These are phyloP conservation scores for Apocynum venetum DNA, from an alignment of 257 asterid species.

Conservation along the genomic window DNA sequence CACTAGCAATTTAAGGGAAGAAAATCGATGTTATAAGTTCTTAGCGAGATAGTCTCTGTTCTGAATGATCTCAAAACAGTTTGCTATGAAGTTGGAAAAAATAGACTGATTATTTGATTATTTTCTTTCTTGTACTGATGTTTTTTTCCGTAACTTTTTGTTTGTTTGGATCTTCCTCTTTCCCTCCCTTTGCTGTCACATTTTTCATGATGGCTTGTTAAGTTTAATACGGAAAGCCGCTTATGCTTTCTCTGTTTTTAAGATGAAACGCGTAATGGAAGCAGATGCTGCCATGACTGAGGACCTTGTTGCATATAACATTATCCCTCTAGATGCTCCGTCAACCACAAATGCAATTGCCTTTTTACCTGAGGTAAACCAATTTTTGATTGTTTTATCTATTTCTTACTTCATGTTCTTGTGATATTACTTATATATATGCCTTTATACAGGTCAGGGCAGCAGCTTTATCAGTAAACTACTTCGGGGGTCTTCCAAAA, in stretches of 20 bases:
- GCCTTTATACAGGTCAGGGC: conserved; percentile 61
- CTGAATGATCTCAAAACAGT: neutral
- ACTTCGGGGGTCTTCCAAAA: conserved; percentile 76
- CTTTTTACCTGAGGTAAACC: conserved; percentile 71
- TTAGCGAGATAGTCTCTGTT: neutral
- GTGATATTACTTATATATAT: conserved; percentile 22
- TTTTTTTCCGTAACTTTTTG: neutral
- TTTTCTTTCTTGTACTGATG: neutral
- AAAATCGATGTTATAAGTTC: neutral
- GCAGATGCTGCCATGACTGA: conserved; percentile 98
- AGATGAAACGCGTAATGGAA: conserved; percentile 91
- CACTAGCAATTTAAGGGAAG: neutral
- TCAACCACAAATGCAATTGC: conserved; percentile 61
- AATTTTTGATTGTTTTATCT: conserved; percentile 16
- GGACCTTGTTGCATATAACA: conserved; percentile 79
- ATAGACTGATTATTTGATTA: neutral
- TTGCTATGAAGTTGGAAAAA: neutral
- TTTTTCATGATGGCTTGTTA: neutral
- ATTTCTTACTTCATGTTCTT: conserved; percentile 1
- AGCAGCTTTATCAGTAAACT: conserved; percentile 73
- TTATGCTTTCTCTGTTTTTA: conserved; percentile 30
- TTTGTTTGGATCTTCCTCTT: neutral
- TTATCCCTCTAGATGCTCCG: conserved; percentile 91
- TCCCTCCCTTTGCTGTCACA: neutral
- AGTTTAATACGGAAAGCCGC: neutral